These are phyloP conservation scores for Saccharomycopsis microspora DNA, from an alignment of 805 yeast species.

Conservation along the genomic window DNA sequence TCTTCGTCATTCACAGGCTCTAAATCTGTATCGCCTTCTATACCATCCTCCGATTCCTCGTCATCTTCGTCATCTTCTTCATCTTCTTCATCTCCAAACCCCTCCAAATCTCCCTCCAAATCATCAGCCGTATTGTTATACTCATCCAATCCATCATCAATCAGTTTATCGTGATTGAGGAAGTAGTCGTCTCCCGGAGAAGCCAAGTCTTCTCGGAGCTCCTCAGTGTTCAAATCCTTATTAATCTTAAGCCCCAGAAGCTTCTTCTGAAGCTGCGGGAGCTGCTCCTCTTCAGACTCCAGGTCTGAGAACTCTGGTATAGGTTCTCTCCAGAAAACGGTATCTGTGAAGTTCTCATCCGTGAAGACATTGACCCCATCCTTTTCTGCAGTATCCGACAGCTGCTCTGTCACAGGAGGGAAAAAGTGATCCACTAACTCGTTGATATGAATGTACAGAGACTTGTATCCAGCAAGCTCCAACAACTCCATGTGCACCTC, in stretches of 20 bases:
- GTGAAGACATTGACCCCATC: conserved; percentile 22
- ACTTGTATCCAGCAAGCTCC: conserved; percentile 85
- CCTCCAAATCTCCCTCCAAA: conserved; percentile 22
- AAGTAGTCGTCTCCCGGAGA: conserved; percentile 13
- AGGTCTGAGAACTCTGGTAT: conserved; percentile 48
- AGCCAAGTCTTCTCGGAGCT: not conserved
- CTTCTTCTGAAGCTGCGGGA: not conserved
- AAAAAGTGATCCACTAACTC: conserved; percentile 95
- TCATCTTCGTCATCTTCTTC: conserved; percentile 20
- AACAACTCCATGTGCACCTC: conserved; percentile 95
- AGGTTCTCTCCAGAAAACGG: conserved; percentile 88
- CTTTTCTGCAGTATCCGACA: conserved; percentile 21
- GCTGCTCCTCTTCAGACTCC: conserved; percentile 23
- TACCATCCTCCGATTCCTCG: conserved; percentile 19
- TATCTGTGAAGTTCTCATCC: conserved; percentile 68
- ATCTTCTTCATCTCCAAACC: conserved; percentile 23
- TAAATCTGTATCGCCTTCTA: not conserved
- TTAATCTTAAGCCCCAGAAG: conserved; percentile 1
- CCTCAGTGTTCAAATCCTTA: not conserved
- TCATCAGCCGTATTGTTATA: conserved; percentile 16
- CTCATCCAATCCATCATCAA: conserved; percentile 13
- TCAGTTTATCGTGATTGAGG: conserved; percentile 1
- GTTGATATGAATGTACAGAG: conserved; percentile 79
- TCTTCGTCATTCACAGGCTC: not conserved
- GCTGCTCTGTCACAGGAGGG: conserved; percentile 54